Percentiles rank a stretch among this genome's conserved stretches.
These are phyloP conservation scores for Catunica adiposa DNA, from an alignment of 2,329 filamentous ascomycete genomes.

Conservation along the genomic window DNA sequence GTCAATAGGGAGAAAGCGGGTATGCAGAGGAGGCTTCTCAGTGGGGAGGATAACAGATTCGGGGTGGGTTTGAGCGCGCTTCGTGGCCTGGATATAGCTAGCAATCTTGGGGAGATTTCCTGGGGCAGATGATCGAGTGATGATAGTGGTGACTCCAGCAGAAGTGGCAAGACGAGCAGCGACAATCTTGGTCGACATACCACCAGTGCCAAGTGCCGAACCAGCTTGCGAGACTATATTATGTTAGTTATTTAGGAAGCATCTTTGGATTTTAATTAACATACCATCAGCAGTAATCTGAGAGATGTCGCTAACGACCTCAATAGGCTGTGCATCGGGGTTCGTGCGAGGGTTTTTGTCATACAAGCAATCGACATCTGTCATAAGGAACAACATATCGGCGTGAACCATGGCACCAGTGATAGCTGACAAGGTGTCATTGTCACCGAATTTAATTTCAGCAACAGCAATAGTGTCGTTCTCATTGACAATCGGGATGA, in stretches of 20 bases:
- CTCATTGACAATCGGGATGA: constrained; percentile 97
- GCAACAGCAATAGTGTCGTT: constrained; percentile 94
- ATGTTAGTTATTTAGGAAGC: constrained; percentile 15
- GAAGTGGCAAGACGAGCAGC: constrained; percentile 84
- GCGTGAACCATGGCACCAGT: constrained; percentile 95
- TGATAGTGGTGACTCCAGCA: constrained; percentile 87
- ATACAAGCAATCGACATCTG: constrained; percentile 93
- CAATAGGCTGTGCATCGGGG: constrained; percentile 74
- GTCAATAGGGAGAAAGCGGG: constrained; percentile 72
- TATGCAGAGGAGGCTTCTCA: constrained; percentile 55
- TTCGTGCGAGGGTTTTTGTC: constrained; percentile 83
- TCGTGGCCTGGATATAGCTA: constrained; percentile 50
- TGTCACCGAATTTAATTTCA: constrained; percentile 99
- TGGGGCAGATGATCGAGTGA: constrained; percentile 83
- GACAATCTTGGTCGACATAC: constrained; percentile 95
- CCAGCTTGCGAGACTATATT: constrained; percentile 65
- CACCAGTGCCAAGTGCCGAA: constrained; percentile 77
- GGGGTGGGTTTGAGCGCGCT: constrained; percentile 17
- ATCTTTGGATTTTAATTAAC: constrained; percentile 12
- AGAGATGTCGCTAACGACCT: constrained; percentile 79
- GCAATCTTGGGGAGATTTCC: constrained; percentile 85
- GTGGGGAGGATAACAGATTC: constrained; percentile 15
- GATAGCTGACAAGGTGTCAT: constrained; percentile 91
- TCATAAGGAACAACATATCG: constrained; percentile 95
- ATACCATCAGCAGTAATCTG: constrained; percentile 64